A percentile compares a stretch with the other conserved stretches of the same genome.
Conservation (phyloP, 305 asterid genomes). For the Fraxinus xanthoxyloides region DNA sequence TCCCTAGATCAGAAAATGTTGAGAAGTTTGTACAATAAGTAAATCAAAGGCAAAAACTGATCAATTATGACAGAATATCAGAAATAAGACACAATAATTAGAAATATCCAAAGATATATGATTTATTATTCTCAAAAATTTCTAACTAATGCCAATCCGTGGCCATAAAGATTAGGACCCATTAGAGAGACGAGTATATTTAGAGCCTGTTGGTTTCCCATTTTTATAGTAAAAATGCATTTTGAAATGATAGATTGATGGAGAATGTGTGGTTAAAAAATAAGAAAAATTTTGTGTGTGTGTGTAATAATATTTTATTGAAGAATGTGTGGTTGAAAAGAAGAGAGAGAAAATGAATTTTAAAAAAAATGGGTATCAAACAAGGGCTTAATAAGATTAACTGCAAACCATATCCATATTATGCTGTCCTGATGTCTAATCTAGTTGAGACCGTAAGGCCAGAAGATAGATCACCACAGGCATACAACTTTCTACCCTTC, state of each 20-base stretch:
- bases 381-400: not conserved
- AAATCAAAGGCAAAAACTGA: slow-evolving; percentile 13
- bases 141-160: slow-evolving; percentile 2
- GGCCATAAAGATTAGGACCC: slow-evolving; percentile 14
- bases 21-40: slow-evolving; percentile 21
- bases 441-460: not conserved
- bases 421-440: not conserved
- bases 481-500: not conserved
- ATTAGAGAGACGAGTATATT: not conserved
- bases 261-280: too few species aligned
- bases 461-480: not conserved
- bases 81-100: not conserved
- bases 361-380: too few species aligned
- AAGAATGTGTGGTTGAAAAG: too few species aligned
- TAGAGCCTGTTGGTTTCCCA: too few species aligned
- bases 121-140: not conserved
- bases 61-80: not conserved
- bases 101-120: not conserved
- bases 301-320: too few species aligned
- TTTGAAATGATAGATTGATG: too few species aligned
- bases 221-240: too few species aligned
- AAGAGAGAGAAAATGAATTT: too few species aligned
- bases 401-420: not conserved
- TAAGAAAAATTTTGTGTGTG: too few species aligned
- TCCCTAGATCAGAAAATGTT: slow-evolving; percentile 52